Conservation (phyloP, 768 basidiomycete genomes). For the Termitomyces bulborhizus region DNA sequence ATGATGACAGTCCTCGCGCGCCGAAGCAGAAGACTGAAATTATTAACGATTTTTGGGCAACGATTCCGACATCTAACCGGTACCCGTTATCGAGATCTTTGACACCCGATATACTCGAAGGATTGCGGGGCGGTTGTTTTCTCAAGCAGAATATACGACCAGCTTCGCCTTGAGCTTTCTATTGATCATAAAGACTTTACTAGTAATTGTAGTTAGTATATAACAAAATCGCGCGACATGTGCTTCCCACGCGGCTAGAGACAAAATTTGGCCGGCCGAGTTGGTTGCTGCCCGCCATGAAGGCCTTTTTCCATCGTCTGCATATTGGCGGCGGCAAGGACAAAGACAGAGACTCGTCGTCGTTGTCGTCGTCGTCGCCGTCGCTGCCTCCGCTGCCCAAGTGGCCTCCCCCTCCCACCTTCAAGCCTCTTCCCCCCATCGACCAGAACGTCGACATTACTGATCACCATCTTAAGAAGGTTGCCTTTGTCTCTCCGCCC, state of each 20-base stretch:
- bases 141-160: no score
- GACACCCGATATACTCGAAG: no score
- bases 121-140: no score
- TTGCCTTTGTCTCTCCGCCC: constrained; percentile 80
- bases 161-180: no score
- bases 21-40: no score
- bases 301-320: constrained; percentile 76
- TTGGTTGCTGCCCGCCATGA: constrained; percentile 43
- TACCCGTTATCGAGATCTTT: no score
- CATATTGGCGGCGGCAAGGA: constrained; percentile 65
- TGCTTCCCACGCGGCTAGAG: constrained; percentile 17
- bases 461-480: constrained; percentile 60
- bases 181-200: no score
- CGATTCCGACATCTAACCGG: no score
- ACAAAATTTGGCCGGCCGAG: constrained; percentile 20
- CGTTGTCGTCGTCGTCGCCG: no score
- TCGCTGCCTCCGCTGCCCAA: constrained; percentile 47
- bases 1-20: no score
- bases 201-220: no score
- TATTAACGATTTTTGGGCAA: no score
- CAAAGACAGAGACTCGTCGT: constrained; percentile 42
- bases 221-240: neutral
- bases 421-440: constrained; percentile 60
- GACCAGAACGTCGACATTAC: neutral
- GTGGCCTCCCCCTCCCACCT: constrained; percentile 59